A percentile compares a stretch with the other conserved stretches of the same genome.
These are phyloP conservation scores for Balakata baccata DNA, from an alignment of 345 rosid genomes.

Conservation along the genomic window DNA sequence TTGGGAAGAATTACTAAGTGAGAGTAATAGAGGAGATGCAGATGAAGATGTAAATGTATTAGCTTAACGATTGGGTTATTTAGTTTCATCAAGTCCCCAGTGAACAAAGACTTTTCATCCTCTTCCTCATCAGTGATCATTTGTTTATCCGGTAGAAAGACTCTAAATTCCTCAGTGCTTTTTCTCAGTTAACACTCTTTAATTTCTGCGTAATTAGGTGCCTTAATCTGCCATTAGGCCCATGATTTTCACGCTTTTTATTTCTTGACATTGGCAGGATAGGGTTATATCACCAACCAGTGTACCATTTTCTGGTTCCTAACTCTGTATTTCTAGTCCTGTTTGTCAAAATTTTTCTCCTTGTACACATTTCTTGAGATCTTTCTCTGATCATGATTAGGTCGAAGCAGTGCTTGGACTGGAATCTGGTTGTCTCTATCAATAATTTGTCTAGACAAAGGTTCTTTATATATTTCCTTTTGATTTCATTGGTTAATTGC, in stretches of 20 bases:
- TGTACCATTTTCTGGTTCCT: conserved; percentile 29
- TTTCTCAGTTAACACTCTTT: background rate
- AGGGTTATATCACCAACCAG: conserved; percentile 21
- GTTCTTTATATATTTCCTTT: background rate
- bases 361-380: background rate
- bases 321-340: conserved; percentile 17
- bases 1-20: conserved; percentile 47
- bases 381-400: conserved; percentile 34
- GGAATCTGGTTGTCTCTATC: conserved; percentile 27
- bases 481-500: conserved; percentile 6
- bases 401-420: conserved; percentile 38
- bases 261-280: conserved; percentile 40
- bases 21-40: conserved; percentile 29
- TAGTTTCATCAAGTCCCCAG: conserved; percentile 46
- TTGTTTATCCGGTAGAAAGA: conserved; percentile 7
- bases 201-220: conserved; percentile 1
- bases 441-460: conserved; percentile 30
- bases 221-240: conserved; percentile 19
- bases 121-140: background rate
- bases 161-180: background rate
- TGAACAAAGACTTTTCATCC: background rate
- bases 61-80: conserved; percentile 48
- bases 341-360: background rate
- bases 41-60: conserved; percentile 48
- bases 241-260: conserved; percentile 17